Conservation (phyloP, 139 green algal genomes). For the Tetradesmus obliquus region DNA sequence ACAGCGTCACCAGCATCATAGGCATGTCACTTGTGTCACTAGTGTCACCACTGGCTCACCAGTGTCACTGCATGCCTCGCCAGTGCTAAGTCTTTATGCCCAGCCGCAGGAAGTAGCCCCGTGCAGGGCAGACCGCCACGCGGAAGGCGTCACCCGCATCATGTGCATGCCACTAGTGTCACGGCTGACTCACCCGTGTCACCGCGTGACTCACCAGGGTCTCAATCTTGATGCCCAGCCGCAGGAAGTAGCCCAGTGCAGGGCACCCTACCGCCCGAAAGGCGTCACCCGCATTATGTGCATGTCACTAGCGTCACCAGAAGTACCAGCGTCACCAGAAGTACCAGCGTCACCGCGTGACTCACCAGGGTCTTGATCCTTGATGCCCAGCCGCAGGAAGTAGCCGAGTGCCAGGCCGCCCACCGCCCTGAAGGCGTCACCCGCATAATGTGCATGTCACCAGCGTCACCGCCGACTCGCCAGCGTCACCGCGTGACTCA, state of each 20-base stretch:
- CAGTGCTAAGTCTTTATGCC: constrained; percentile 10
- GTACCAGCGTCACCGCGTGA: background rate
- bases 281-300: no score
- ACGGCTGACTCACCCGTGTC: no score
- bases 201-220: constrained; percentile 1
- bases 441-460: no score
- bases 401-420: background rate
- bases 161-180: no score
- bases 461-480: no score
- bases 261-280: background rate
- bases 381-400: background rate
- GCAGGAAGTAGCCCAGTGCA: background rate
- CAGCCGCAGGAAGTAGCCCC: constrained; percentile 31
- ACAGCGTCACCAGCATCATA: no score
- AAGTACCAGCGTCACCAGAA: no score
- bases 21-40: no score
- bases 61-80: no score
- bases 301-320: no score
- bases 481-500: background rate
- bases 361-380: constrained; percentile 27
- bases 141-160: constrained; percentile 20
- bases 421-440: background rate
- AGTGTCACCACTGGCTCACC: no score
- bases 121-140: background rate
- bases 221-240: constrained; percentile 8